Evolutionary conservation across 331 rosid genomes (phyloP).

Genomic region (Malus hybrid): DNA sequence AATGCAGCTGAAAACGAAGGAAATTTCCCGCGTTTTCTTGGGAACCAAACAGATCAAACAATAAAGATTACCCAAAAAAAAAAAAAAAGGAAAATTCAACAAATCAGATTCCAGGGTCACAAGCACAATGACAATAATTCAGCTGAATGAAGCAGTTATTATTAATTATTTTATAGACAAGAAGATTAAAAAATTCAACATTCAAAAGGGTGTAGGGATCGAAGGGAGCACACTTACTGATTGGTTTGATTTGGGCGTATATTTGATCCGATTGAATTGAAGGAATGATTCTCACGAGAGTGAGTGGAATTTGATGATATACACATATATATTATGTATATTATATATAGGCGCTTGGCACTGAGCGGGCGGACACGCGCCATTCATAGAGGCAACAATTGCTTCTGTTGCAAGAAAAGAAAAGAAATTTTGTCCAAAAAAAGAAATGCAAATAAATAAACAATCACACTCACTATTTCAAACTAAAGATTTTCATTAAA

Average conservation of each 20-base stretch:
- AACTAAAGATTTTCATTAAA: too few species aligned
- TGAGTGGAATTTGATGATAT: not conserved
- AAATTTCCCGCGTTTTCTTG: not conserved
- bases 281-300: not conserved
- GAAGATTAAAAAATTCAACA: not conserved
- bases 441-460: too few species aligned
- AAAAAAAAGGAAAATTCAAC: not conserved
- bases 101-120: not conserved
- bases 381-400: too few species aligned
- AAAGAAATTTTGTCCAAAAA: too few species aligned
- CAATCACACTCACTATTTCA: too few species aligned
- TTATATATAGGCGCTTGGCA: not conserved
- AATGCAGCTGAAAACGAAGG: not conserved
- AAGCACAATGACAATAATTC: not conserved
- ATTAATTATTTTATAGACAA: not conserved
- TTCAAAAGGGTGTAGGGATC: not conserved
- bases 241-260: not conserved
- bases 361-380: too few species aligned
- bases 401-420: too few species aligned
- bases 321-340: not conserved
- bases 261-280: not conserved
- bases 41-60: constrained; percentile 3
- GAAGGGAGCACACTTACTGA: not conserved
- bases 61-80: not conserved
- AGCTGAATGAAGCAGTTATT: not conserved